Conservation (phyloP, 495 filamentous ascomycete species). For the Aspergillus funiculosus region DNA sequence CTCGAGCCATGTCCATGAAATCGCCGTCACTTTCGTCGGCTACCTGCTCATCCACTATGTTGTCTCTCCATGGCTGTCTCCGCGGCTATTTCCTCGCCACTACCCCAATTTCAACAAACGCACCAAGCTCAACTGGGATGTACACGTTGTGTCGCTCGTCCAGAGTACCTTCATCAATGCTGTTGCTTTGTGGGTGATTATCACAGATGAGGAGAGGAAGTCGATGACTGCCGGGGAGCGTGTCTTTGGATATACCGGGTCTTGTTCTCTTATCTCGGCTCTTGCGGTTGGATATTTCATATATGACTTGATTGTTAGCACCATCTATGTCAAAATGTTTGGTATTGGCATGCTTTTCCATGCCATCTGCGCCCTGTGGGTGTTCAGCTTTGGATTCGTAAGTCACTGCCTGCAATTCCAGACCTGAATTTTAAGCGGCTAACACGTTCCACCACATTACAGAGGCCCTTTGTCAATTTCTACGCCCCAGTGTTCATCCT, state of each 20-base stretch:
- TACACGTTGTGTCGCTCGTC: conserved; percentile 89
- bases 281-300: conserved; percentile 92
- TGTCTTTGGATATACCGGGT: conserved; percentile 87
- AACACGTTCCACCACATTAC: conserved; percentile 5
- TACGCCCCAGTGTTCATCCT: conserved; percentile 90
- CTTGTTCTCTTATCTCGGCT: conserved; percentile 73
- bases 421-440: neutral
- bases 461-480: conserved; percentile 93
- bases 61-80: conserved; percentile 70
- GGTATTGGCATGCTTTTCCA: conserved; percentile 86
- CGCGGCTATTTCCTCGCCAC: conserved; percentile 58
- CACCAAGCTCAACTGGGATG: conserved; percentile 88
- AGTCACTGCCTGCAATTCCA: conserved; percentile 36
- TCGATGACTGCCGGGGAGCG: conserved; percentile 67
- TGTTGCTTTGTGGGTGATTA: conserved; percentile 80
- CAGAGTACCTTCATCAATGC: conserved; percentile 76
- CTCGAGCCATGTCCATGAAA: conserved; percentile 82
- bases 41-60: conserved; percentile 72
- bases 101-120: conserved; percentile 62
- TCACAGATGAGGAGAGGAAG: conserved; percentile 65
- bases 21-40: conserved; percentile 63
- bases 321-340: conserved; percentile 68
- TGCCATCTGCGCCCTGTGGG: conserved; percentile 73
- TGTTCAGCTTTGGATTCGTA: conserved; percentile 91
- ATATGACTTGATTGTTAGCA: conserved; percentile 80